phyloP scores from a whole-genome alignment of 257 asterid genomes.

The Solanum habrochaites region DNA sequence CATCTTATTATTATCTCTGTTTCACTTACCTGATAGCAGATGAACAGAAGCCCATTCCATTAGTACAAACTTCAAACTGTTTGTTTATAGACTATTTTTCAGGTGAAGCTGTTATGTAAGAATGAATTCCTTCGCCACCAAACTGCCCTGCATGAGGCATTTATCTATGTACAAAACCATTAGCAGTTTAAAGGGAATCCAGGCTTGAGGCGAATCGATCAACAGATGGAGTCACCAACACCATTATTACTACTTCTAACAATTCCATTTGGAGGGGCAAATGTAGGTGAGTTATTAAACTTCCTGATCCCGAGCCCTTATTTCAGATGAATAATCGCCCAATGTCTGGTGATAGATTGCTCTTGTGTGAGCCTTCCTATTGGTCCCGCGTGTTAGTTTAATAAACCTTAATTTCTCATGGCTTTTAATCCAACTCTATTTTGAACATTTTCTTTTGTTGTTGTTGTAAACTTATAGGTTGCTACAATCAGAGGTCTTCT shows the following conservation, averaged over 20 bases:
- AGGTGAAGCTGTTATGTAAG: conserved; percentile 79
- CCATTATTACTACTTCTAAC: conserved; percentile 38
- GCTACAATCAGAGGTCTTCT: conserved; percentile 47
- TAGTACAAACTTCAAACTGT: neutral
- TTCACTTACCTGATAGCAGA: neutral
- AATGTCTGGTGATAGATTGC: conserved; percentile 58
- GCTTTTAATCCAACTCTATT: neutral
- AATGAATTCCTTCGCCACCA: conserved; percentile 74
- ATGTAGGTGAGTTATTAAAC: conserved; percentile 26
- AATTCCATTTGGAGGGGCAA: conserved; percentile 60
- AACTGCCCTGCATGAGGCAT: conserved; percentile 53
- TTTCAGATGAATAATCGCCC: conserved; percentile 45
- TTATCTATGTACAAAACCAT: conserved; percentile 51
- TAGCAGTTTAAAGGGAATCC: conserved; percentile 39
- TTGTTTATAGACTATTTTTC: neutral
- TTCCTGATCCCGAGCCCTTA: conserved; percentile 42
- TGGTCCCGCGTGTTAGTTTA: neutral
- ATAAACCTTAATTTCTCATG: neutral
- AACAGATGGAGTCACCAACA: conserved; percentile 21
- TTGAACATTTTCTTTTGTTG: neutral
- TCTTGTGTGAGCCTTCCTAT: conserved; percentile 51
- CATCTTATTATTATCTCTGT: neutral
- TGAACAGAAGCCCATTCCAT: neutral
- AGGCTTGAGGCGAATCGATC: conserved; percentile 13
- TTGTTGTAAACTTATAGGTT: conserved; percentile 21